Percentiles rank a stretch among this genome's conserved stretches.
phyloP scores from a whole-genome alignment of 768 basidiomycete species.

The Tephrocybe sp. region DNA sequence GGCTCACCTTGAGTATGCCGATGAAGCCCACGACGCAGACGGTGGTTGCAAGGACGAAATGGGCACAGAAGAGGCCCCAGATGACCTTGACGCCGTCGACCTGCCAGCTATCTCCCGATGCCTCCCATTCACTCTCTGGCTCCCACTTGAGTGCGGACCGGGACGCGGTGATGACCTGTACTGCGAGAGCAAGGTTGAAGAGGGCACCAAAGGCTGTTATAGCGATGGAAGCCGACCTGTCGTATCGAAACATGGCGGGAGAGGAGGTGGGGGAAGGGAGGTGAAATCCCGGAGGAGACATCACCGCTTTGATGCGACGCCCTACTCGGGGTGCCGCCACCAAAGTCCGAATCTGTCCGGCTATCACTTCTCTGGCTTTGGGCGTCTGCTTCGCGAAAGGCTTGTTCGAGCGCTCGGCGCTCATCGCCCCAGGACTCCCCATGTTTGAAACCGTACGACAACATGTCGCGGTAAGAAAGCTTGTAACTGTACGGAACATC shows the following conservation, averaged over 20 bases:
- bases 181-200: slow-evolving; percentile 31
- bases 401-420: slow-evolving; percentile 25
- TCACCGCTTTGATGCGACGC: no score
- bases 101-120: slow-evolving; percentile 35
- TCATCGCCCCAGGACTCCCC: slow-evolving; percentile 29
- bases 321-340: slow-evolving; percentile 1
- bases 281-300: slow-evolving; percentile 12
- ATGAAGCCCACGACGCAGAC: slow-evolving; percentile 64
- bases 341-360: not conserved
- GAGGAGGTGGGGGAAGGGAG: not conserved
- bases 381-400: slow-evolving; percentile 16
- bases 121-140: slow-evolving; percentile 46
- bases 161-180: slow-evolving; percentile 26
- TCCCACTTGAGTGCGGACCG: slow-evolving; percentile 36
- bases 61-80: slow-evolving; percentile 61
- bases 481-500: slow-evolving; percentile 11
- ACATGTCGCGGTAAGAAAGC: slow-evolving; percentile 22
- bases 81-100: slow-evolving; percentile 48
- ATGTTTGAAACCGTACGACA: slow-evolving; percentile 28
- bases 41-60: slow-evolving; percentile 62
- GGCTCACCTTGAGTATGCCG: slow-evolving; percentile 65
- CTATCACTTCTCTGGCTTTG: not conserved
- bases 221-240: slow-evolving; percentile 26
- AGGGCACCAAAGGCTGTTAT: slow-evolving; percentile 25
- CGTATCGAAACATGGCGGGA: slow-evolving; percentile 17